phyloP scores from a whole-genome alignment of 228 moss, liverwort and hornwort genomes.

The Sphagnum fallax region DNA sequence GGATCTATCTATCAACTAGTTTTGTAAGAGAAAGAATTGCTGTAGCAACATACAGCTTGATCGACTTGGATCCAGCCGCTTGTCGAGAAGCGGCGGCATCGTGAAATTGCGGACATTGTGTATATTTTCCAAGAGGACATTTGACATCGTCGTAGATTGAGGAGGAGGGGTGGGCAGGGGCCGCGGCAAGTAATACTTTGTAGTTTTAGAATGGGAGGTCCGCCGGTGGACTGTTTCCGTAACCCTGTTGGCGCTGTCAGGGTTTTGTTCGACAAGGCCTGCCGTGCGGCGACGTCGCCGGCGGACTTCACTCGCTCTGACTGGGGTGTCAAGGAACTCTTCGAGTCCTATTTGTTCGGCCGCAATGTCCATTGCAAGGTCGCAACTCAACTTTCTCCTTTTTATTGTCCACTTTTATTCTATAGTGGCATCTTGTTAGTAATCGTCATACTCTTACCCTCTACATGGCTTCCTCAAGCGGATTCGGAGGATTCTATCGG shows the following conservation, averaged over 20 bases:
- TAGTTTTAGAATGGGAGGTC: slow-evolving; percentile 39
- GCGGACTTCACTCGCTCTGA: slow-evolving; percentile 41
- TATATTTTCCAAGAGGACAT: too few relatives aligned
- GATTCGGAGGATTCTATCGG: neutral
- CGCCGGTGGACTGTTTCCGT: slow-evolving; percentile 64
- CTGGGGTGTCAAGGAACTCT: slow-evolving; percentile 80
- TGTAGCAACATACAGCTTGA: too few relatives aligned
- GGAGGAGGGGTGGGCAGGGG: too few relatives aligned
- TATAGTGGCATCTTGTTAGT: neutral
- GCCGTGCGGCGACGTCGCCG: slow-evolving; percentile 21
- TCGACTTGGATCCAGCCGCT: too few relatives aligned
- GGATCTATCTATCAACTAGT: too few relatives aligned
- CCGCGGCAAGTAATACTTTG: too few relatives aligned
- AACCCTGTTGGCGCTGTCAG: slow-evolving; percentile 85
- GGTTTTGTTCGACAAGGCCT: slow-evolving; percentile 62
- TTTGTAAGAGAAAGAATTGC: too few relatives aligned
- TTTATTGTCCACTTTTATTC: neutral
- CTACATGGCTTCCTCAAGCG: neutral
- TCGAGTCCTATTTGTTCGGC: slow-evolving; percentile 38
- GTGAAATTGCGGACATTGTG: too few relatives aligned
- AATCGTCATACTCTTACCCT: neutral
- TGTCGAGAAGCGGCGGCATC: too few relatives aligned
- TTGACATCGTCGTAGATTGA: too few relatives aligned
- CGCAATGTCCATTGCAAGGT: slow-evolving; percentile 38
- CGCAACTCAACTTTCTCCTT: slow-evolving; percentile 6